Evolutionary conservation across 106 monocot genomes (phyloP).

Genomic region (Amphibolis antarctica): DNA sequence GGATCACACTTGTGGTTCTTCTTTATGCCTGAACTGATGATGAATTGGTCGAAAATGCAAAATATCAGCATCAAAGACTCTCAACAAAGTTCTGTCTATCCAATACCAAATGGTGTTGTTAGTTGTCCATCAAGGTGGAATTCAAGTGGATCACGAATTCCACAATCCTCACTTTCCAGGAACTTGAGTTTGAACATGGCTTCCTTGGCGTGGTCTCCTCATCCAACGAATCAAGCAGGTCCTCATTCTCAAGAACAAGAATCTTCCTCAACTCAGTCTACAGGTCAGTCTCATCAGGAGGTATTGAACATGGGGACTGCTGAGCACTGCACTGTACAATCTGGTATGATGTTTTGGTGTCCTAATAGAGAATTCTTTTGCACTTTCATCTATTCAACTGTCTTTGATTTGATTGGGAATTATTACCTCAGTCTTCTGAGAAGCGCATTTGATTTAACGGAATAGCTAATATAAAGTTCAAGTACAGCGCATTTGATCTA

Average conservation of each 20-base stretch:
- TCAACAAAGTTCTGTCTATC: slow-evolving; percentile 23
- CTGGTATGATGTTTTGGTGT: slow-evolving; percentile 24
- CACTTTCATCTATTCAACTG: too few species aligned
- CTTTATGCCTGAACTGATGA: background rate
- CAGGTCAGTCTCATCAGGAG: slow-evolving; percentile 47
- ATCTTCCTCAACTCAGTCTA: slow-evolving; percentile 51
- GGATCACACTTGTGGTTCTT: background rate
- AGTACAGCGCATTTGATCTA: background rate
- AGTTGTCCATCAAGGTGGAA: slow-evolving; percentile 24
- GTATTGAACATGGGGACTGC: slow-evolving; percentile 26
- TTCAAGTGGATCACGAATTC: slow-evolving; percentile 19
- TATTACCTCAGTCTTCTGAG: too few species aligned
- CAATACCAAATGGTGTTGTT: slow-evolving; percentile 14
- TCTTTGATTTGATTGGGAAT: too few species aligned
- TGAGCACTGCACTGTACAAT: slow-evolving; percentile 26
- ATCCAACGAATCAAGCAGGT: slow-evolving; percentile 27
- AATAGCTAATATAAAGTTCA: background rate
- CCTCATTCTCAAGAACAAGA: slow-evolving; percentile 34
- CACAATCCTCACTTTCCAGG: slow-evolving; percentile 12
- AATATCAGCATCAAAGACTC: slow-evolving; percentile 14
- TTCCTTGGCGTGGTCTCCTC: slow-evolving; percentile 12
- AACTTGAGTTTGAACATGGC: slow-evolving; percentile 13
- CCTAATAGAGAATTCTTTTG: background rate
- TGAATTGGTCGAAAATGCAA: slow-evolving; percentile 11
- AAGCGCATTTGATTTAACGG: background rate